Conservation (phyloP, 2,329 filamentous ascomycete genomes). For the Tolypocladium amazonense region DNA sequence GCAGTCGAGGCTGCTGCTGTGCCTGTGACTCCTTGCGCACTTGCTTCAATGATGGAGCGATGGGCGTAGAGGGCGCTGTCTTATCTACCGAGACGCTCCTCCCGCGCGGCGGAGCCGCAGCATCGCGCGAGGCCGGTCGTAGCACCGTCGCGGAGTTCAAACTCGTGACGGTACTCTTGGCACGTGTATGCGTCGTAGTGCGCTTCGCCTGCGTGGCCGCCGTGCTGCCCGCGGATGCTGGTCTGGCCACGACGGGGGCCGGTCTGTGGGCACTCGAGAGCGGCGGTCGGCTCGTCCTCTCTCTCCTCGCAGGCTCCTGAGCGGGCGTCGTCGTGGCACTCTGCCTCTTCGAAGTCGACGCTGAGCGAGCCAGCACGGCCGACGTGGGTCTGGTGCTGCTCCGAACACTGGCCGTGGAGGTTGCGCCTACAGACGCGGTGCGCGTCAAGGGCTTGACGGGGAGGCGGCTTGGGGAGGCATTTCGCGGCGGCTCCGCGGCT, state of each 20-base stretch:
- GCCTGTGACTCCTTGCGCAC: constrained; percentile 7
- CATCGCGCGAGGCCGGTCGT: constrained; percentile 17
- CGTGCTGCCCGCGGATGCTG: constrained; percentile 18
- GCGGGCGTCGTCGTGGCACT: background rate
- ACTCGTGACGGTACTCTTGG: constrained; percentile 21
- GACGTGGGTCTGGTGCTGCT: constrained; percentile 7
- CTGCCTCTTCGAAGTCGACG: constrained; percentile 10
- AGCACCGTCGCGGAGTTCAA: constrained; percentile 14
- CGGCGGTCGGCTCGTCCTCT: constrained; percentile 18
- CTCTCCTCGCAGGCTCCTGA: constrained; percentile 7
- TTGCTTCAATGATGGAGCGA: constrained; percentile 8
- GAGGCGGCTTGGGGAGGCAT: constrained; percentile 37
- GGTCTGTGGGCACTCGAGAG: constrained; percentile 20
- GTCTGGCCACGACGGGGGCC: constrained; percentile 12
- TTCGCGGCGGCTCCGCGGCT: constrained; percentile 17
- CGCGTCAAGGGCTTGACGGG: constrained; percentile 33
- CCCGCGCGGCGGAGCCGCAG: constrained; percentile 2
- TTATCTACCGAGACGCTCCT: constrained; percentile 10
- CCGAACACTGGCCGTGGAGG: background rate
- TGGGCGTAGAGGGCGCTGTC: constrained; percentile 6
- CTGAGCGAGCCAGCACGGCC: constrained; percentile 7
- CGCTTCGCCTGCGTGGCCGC: constrained; percentile 9
- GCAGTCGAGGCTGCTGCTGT: constrained; percentile 23
- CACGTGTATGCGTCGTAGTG: constrained; percentile 14
- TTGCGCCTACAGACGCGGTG: constrained; percentile 12